Evolutionary conservation across 805 yeast species (phyloP).

Genomic region (Blastobotrys muscicola): DNA sequence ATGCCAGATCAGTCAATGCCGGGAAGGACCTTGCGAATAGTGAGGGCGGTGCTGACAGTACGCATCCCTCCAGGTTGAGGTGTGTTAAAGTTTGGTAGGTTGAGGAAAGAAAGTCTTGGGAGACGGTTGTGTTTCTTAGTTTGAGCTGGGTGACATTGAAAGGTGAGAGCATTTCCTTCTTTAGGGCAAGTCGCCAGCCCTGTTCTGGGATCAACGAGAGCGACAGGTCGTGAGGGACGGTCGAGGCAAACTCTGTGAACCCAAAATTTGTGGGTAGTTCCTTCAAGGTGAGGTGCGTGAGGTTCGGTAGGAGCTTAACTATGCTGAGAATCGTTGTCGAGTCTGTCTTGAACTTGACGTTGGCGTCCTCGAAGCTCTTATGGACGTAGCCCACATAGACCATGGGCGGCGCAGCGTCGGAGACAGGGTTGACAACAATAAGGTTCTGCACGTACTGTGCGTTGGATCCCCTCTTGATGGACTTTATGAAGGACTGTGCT

Average conservation of each 20-base stretch:
- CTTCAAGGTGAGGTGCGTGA: conserved; percentile 6
- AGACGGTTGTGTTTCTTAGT: neutral
- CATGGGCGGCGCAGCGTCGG: neutral
- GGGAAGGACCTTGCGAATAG: too few species aligned
- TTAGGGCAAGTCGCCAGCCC: conserved; percentile 9
- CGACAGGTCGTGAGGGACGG: neutral
- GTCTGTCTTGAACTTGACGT: conserved; percentile 4
- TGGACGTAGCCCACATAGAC: too few species aligned
- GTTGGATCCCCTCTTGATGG: conserved; percentile 2
- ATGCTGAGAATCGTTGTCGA: conserved; percentile 7
- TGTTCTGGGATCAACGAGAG: conserved; percentile 8
- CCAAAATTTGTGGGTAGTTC: conserved; percentile 9
- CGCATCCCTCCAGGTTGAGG: too few species aligned
- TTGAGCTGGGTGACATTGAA: conserved; percentile 2
- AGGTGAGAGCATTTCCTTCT: conserved; percentile 9
- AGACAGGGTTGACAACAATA: conserved; percentile 1
- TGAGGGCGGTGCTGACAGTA: too few species aligned
- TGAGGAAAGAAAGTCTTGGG: conserved; percentile 1
- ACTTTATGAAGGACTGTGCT: conserved; percentile 8
- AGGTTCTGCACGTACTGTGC: conserved; percentile 1
- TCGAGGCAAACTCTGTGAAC: neutral
- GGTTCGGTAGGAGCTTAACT: conserved; percentile 7
- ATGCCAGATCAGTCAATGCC: too few species aligned
- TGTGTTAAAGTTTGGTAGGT: too few species aligned
- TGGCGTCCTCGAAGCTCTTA: too few species aligned